Percentiles rank a stretch among this genome's conserved stretches.
Conservation (phyloP, 202 grass and related monocot species). For the Brachypodium distachyon region DNA sequence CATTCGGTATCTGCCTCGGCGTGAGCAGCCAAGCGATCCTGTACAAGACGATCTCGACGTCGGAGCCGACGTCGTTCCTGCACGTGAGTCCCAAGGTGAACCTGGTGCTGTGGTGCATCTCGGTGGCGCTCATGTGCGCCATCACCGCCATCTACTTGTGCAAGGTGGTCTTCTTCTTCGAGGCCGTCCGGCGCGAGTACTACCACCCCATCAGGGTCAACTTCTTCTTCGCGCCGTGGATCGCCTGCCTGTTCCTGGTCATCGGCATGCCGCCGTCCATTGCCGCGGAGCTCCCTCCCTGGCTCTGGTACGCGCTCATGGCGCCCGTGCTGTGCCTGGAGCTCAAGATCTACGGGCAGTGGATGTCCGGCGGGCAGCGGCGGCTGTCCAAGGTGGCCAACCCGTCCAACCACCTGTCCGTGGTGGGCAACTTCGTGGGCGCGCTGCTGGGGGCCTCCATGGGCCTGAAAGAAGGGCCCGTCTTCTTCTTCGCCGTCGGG, state of each 20-base stretch:
- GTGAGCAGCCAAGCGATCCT: conserved; percentile 86
- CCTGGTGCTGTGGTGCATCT: conserved; percentile 60
- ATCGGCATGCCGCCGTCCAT: conserved; percentile 44
- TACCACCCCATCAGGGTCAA: conserved; percentile 82
- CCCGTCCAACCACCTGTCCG: conserved; percentile 80
- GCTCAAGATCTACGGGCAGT: conserved; percentile 92
- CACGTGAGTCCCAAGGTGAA: conserved; percentile 45
- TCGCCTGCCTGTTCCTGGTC: conserved; percentile 60
- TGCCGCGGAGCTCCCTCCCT: conserved; percentile 8
- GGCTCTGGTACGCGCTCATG: conserved; percentile 81
- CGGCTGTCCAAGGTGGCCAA: conserved; percentile 83
- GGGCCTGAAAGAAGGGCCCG: conserved; percentile 62
- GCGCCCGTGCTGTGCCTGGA: conserved; percentile 58
- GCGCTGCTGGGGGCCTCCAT: conserved; percentile 67
- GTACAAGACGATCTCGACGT: conserved; percentile 63
- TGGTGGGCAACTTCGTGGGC: conserved; percentile 84
- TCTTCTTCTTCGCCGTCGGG: conserved; percentile 83
- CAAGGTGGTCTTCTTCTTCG: conserved; percentile 73
- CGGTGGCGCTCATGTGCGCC: conserved; percentile 35
- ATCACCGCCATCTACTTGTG: conserved; percentile 37
- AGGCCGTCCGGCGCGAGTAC: conserved; percentile 78
- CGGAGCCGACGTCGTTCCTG: conserved; percentile 46
- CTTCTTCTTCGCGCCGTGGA: conserved; percentile 92
- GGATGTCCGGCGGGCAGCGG: conserved; percentile 80
- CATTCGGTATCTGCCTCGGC: conserved; percentile 83